Conservation (phyloP, 305 asterid species). For the Lippia alba region DNA sequence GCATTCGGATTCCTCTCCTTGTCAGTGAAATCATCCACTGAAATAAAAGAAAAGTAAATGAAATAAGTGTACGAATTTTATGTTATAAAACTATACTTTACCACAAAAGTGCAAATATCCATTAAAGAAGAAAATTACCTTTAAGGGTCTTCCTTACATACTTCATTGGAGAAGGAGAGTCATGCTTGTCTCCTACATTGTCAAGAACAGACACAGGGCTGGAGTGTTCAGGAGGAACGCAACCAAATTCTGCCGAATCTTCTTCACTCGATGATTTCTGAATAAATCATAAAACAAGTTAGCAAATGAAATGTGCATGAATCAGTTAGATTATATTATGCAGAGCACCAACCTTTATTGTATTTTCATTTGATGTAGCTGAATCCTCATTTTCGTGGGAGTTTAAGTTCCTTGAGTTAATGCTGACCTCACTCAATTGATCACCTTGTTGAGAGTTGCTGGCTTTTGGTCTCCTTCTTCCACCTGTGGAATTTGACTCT, state of each 20-base stretch:
- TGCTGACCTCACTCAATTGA: conserved; percentile 44
- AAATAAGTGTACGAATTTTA: background rate
- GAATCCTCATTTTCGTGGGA: conserved; percentile 48
- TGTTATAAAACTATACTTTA: background rate
- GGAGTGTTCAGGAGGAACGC: conserved; percentile 54
- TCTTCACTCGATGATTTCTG: conserved; percentile 61
- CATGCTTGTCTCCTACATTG: conserved; percentile 43
- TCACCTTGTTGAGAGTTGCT: conserved; percentile 42
- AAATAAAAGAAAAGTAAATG: conserved; percentile 30
- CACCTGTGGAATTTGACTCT: conserved; percentile 63
- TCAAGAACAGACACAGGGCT: conserved; percentile 87
- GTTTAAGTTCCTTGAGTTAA: conserved; percentile 41
- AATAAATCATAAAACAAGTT: conserved; percentile 30
- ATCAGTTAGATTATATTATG: conserved; percentile 12
- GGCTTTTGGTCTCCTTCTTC: conserved; percentile 55
- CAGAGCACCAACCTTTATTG: conserved; percentile 39
- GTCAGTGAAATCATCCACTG: conserved; percentile 50
- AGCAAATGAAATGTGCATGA: conserved; percentile 1
- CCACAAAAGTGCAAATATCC: background rate
- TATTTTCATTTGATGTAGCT: conserved; percentile 45
- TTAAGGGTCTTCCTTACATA: conserved; percentile 46
- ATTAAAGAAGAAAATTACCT: conserved; percentile 44
- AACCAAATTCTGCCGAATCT: conserved; percentile 48
- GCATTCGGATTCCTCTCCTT: conserved; percentile 36
- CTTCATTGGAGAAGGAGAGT: conserved; percentile 62